Evolutionary conservation across 768 basidiomycete genomes (phyloP), one percentile per base, ranked within the genome.

Genomic region (Ramaria sp.): DNA sequence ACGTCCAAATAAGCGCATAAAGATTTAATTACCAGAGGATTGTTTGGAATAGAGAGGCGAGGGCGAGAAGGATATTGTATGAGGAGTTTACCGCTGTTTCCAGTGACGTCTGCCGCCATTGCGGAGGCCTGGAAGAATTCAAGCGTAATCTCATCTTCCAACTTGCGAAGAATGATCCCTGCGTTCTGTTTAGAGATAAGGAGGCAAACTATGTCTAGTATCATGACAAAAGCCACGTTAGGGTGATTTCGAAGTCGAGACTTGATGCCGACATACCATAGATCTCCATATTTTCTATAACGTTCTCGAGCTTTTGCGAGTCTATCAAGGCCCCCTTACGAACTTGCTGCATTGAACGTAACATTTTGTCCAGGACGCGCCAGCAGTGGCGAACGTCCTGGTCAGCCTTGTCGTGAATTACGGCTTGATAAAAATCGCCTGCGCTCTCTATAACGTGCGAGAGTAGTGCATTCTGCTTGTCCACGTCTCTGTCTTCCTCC

Each of bases 61-160:
- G 75, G 73, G 12, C 37, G 51, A 0, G 72, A 74, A 17, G 79
- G 79, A 63, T 71, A 80, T 0, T 69, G 71, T n/a, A 73, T 70
- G 4, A 73, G 19, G 3, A 81, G 69, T 55, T 78, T 78, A 33
- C 77, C 77, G 37, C 62, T 60, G 0, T 69, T 51, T 1, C 59
- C 63, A 65, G 76, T 74, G 20, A 81, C 69, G 6, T 58, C 59
- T 11, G 61, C 62, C 2, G 68, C 61, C 24, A 63, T 61, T 0
- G 76, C 70, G 1, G 75, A 74, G 13, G 73, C 67, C 60, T 80
- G 75, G 55, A 81, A 82, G 7, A 65, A 64, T 59, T 80, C 79
- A 54, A 75, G 72, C 22, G 69, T 56, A 12, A 72, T 70, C 12
- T 62, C 54, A 6, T 60, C 39, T 24, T 15, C 24, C 6, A 19